Base-by-base conservation (phyloP, 2,329 filamentous ascomycete genomes). In the Colletotrichum australisinense region DNA sequence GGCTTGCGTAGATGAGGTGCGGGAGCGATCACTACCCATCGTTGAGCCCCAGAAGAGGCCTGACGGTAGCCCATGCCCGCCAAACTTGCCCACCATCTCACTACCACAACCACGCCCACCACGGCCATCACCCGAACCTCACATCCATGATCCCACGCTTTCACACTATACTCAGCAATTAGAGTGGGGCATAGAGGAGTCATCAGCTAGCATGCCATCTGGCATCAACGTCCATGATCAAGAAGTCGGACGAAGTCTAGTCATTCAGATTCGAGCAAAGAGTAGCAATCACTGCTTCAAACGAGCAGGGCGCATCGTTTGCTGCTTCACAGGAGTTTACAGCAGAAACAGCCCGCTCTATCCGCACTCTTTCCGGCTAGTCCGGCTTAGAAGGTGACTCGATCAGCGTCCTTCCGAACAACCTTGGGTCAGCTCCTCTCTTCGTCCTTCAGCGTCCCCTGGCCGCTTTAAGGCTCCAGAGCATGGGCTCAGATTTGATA, bases 1-100 rank as follows among this genome's bases (percentile, higher is more conserved):
- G 56, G 67, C 60, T 56, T 67, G 67, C 49, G 67, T 67, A 74
- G 62, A 67, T 72, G 71, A 72, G 67, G 56, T 72, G 57, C 68
- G 71, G 62, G 67, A 67, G 56, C 71, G 71, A 74, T 73, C 66
- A 69, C 24, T 59, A 35, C 22, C 32, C 46, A 35, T 57, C 55
- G 53, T n/a, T 22, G 53, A 62, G 58, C 56, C 69, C 67, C 56
- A 53, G 56, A 65, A 63, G 62, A 53, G 46, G 49, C 38, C 35
- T 62, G 62, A 42, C 53, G 28, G 30, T 38, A 46, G 57, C 46
- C 57, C 67, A 59, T 49, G 19, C 42, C 42, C 56, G 28, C 28
- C 62, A 63, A 11, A 32, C 35, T 42, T 38, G 28, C 60, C 62
- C 67, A 57, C 71, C 35, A 62, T 56, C 62, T 69, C 60, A 68